A percentile compares a stretch with the other conserved stretches of the same genome.
phyloP scores from a whole-genome alignment of 208 protist genomes.

The Crithidia mellificae region DNA sequence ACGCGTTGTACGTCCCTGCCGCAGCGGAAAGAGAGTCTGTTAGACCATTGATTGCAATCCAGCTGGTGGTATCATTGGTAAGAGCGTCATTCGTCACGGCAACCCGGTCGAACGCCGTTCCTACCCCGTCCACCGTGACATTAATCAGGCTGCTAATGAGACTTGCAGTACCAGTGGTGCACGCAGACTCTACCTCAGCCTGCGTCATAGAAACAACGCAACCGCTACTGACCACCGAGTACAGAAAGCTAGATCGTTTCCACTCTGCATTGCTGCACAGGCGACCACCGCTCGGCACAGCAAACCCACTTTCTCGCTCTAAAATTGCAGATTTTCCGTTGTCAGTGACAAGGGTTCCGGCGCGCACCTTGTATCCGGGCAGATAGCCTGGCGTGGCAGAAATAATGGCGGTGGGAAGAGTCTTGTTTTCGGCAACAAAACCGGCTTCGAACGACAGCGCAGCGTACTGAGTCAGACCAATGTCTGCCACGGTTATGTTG shows the following conservation, averaged over 20 bases:
- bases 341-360: slow-evolving; percentile 43
- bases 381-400: slow-evolving; percentile 61
- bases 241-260: slow-evolving; percentile 54
- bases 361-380: slow-evolving; percentile 45
- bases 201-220: slow-evolving; percentile 51
- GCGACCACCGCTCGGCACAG: slow-evolving; percentile 62
- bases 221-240: slow-evolving; percentile 58
- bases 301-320: slow-evolving; percentile 62
- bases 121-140: slow-evolving; percentile 10
- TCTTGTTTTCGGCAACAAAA: slow-evolving; percentile 37
- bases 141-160: slow-evolving; percentile 43
- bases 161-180: slow-evolving; percentile 36
- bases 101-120: slow-evolving; percentile 46
- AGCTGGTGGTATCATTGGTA: slow-evolving; percentile 70
- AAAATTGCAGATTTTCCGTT: slow-evolving; percentile 46
- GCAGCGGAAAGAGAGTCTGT: slow-evolving; percentile 18
- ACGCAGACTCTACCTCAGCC: slow-evolving; percentile 50
- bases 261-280: slow-evolving; percentile 36
- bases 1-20: slow-evolving; percentile 44
- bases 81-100: slow-evolving; percentile 74
- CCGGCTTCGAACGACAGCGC: slow-evolving; percentile 48
- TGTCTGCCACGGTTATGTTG: slow-evolving; percentile 28
- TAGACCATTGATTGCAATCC: slow-evolving; percentile 65
- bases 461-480: slow-evolving; percentile 29
- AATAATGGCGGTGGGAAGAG: slow-evolving; percentile 47